phyloP scores from a whole-genome alignment of 2,329 filamentous ascomycete genomes.

The Xylaria multiplex region DNA sequence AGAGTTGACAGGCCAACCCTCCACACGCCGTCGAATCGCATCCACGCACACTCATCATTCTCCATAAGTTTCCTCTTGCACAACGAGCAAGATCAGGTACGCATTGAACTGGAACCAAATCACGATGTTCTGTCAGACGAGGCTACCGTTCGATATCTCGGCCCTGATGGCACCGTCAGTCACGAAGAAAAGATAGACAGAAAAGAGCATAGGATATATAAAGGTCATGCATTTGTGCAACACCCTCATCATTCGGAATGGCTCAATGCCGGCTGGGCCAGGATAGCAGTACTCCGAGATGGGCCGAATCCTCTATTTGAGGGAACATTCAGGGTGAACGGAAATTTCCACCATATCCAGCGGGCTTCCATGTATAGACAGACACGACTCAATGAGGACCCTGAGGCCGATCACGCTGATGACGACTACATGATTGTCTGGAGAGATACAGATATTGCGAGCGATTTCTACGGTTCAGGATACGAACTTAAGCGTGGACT shows the following conservation, averaged over 20 bases:
- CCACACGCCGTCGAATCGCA: conserved; percentile 78
- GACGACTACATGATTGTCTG: conserved; percentile 90
- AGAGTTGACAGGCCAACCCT: conserved; percentile 79
- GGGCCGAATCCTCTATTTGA: conserved; percentile 85
- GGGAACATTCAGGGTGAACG: conserved; percentile 83
- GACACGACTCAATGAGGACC: conserved; percentile 78
- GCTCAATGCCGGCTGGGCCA: conserved; percentile 86
- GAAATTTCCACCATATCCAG: conserved; percentile 88
- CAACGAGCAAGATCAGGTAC: conserved; percentile 73
- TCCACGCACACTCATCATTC: conserved; percentile 84
- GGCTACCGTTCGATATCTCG: conserved; percentile 78
- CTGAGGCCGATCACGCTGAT: conserved; percentile 63
- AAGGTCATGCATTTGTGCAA: conserved; percentile 78
- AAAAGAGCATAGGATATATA: conserved; percentile 82
- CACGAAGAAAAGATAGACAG: conserved; percentile 76
- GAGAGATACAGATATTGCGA: conserved; percentile 84
- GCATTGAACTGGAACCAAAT: conserved; percentile 86
- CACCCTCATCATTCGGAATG: conserved; percentile 70
- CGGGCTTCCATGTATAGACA: conserved; percentile 77
- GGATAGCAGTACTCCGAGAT: conserved; percentile 81
- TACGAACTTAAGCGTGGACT: conserved; percentile 71
- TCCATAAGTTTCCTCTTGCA: conserved; percentile 84
- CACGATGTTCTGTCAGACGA: conserved; percentile 85
- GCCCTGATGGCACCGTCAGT: conserved; percentile 73
- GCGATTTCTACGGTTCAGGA: conserved; percentile 54